phyloP scores from a whole-genome alignment of 192 early-diverging fungal species.

The Coemansia sp. region DNA sequence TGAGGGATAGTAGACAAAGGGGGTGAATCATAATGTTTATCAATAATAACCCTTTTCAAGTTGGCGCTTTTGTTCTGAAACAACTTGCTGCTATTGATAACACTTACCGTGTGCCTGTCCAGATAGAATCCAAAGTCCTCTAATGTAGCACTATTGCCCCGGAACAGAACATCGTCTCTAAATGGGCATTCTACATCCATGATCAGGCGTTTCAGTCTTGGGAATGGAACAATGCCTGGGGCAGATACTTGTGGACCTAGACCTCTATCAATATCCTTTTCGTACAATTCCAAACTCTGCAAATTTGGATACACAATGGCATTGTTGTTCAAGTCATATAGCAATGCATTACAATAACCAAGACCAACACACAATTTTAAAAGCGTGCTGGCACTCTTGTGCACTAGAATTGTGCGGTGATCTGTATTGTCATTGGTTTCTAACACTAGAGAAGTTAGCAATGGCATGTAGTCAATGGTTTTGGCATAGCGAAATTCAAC shows the following conservation, averaged over 20 bases:
- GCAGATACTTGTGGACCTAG: not conserved
- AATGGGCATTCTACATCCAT: conserved; percentile 5
- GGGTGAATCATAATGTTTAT: not conserved
- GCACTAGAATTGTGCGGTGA: not conserved
- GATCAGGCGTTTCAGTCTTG: not conserved
- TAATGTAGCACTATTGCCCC: conserved; percentile 5
- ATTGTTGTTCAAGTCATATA: not conserved
- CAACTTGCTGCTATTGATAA: not conserved
- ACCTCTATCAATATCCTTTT: not conserved
- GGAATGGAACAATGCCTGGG: conserved; percentile 8
- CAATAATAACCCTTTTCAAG: not conserved
- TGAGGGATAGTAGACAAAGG: not conserved
- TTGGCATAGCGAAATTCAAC: not conserved
- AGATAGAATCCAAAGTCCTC: not conserved
- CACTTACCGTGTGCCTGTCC: not conserved
- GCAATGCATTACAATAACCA: not conserved
- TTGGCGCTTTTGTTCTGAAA: not conserved
- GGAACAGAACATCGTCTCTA: conserved; percentile 5
- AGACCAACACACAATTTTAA: not conserved
- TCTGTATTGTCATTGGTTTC: not conserved
- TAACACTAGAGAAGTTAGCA: not conserved
- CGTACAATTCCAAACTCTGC: not conserved
- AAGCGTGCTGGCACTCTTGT: not conserved
- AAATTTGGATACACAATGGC: conserved; percentile 3
- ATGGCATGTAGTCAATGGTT: not conserved